Evolutionary conservation across 176 grass and related monocot genomes (phyloP), one percentile per base, ranked within the genome.

Genomic region (Olyra latifolia): DNA sequence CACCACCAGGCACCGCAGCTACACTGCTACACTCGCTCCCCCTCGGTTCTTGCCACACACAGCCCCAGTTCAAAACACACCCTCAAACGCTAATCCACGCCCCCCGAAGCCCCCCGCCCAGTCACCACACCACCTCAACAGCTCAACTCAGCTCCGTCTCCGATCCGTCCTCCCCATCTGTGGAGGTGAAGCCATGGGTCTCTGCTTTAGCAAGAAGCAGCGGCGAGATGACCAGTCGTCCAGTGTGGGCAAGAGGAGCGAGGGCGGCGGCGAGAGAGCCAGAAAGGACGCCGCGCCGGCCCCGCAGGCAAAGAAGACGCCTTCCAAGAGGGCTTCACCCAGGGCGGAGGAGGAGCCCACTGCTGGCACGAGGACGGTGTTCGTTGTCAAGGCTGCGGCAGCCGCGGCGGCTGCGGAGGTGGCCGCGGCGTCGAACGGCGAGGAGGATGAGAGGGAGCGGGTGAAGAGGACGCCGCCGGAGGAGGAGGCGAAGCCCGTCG

Each of bases 191-290:
- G 32, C 62, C 79, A 99, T 95, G 96, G 92, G 96, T 14, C 88
- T 95, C 77, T 99, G 96, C 57, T 89, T 91, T 70, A 95, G 96
- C 90, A 99, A 95, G 92, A 91, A 91, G 85, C 84, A 91, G 76
- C 82, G 67, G 46, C 76, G 25, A 39, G 84, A 69, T 19, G 73
- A 62, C 74, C 74, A 24, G 28, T 67, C 46, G 0, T 13, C 38
- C 38, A 0, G 23, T 15, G 83, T 74, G 47, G 32, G 45, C 69
- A 82, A 63, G 69, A 87, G 56, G 67, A 24, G 35, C 35, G 17
- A 24, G 35, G 49, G 12, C 17, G 27, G 20, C 13, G 29, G 17
- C 25, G 56, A 28, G 43, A 82, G 24, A 52, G 15, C 38, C 39
- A 40, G 22, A 24, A 74, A 66, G 49, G 61, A 39, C 10, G 15